Percentiles rank a stretch among this genome's conserved stretches.
These are phyloP conservation scores for Brassica nigra DNA, from an alignment of 345 rosid species.

Conservation along the genomic window DNA sequence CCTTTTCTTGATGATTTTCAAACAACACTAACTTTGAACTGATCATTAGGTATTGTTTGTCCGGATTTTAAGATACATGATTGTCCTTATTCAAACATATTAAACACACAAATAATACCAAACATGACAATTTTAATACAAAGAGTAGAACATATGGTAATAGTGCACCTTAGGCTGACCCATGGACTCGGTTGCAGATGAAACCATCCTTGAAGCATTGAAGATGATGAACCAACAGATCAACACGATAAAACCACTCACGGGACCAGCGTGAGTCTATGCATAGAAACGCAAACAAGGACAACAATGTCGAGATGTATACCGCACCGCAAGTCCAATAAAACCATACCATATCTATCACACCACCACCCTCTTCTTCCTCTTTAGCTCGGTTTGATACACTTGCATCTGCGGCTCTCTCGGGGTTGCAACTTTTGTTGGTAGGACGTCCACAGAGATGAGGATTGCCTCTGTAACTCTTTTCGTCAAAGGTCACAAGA, in stretches of 20 bases:
- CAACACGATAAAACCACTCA: constrained; percentile 2
- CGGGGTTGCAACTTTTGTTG: neutral
- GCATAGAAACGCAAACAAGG: constrained; percentile 1
- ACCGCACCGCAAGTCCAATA: constrained; percentile 9
- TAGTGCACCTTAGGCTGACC: neutral
- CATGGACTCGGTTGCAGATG: neutral
- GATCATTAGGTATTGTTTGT: no score
- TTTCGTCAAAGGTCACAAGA: neutral
- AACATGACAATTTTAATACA: no score
- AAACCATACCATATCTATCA: neutral
- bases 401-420: no score
- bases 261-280: neutral
- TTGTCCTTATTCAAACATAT: no score
- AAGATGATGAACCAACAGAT: neutral
- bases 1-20: constrained; percentile 1
- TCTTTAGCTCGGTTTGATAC: neutral
- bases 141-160: no score
- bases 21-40: neutral
- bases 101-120: no score
- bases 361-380: neutral
- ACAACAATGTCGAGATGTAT: neutral
- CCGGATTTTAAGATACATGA: no score
- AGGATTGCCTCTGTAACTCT: neutral
- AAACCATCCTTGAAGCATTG: neutral
- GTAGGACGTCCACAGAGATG: constrained; percentile 11